These are phyloP conservation scores for Botrytis cinerea DNA, from an alignment of 2,329 filamentous ascomycete species.

Conservation along the genomic window DNA sequence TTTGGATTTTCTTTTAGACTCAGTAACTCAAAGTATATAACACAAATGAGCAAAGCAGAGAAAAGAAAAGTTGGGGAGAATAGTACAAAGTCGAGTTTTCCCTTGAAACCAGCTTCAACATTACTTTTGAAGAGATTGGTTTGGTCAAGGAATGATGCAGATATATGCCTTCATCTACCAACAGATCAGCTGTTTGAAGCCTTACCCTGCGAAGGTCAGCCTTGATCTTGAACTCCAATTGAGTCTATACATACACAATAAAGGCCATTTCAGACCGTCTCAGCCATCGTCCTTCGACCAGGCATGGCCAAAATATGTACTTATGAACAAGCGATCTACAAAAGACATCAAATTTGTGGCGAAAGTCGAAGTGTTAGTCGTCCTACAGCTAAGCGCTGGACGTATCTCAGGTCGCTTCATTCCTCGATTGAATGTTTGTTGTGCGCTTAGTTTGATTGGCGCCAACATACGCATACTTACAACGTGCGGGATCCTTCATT, in stretches of 20 bases:
- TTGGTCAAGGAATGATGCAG: not conserved
- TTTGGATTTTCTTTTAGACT: not conserved
- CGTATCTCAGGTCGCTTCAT: not conserved
- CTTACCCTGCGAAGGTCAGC: not conserved
- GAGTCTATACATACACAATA: not conserved
- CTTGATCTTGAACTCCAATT: not conserved
- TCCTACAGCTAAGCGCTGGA: not conserved
- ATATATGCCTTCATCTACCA: not conserved
- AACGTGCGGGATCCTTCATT: not conserved
- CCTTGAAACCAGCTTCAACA: not conserved
- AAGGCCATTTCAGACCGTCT: not conserved
- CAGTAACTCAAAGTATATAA: not conserved
- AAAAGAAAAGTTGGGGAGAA: no score
- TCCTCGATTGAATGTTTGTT: not conserved
- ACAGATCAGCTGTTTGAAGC: not conserved
- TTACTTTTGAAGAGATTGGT: not conserved
- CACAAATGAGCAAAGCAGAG: not conserved
- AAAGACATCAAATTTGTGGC: not conserved
- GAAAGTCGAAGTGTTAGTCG: no score
- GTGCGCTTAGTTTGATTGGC: conserved; percentile 3
- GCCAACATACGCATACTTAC: not conserved
- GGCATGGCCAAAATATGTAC: not conserved
- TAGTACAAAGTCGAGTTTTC: not conserved
- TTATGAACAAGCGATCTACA: not conserved
- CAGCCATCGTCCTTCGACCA: conserved; percentile 1